These are phyloP conservation scores for Glomus cerebriforme DNA, from an alignment of 192 early-diverging fungal species.

Conservation along the genomic window DNA sequence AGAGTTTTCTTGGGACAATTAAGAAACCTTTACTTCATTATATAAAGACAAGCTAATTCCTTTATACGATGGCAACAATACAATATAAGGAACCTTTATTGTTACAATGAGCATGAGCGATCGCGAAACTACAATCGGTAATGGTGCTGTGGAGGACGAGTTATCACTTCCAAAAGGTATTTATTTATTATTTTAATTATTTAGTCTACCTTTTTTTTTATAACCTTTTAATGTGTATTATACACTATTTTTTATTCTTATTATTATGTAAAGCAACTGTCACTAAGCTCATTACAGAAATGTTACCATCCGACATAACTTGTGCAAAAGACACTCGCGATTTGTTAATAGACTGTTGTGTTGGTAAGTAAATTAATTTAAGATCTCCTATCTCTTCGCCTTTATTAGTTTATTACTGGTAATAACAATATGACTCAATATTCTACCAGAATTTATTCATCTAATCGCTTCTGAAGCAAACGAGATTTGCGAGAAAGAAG, in stretches of 20 bases:
- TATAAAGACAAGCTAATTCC: conserved; percentile 22
- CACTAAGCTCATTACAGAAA: conserved; percentile 93
- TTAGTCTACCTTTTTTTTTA: not conserved
- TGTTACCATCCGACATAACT: conserved; percentile 86
- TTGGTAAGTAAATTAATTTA: conserved; percentile 58
- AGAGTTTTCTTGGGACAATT: conserved; percentile 9
- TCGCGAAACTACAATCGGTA: conserved; percentile 48
- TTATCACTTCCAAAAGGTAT: conserved; percentile 84
- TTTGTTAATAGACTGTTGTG: conserved; percentile 93
- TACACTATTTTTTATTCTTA: not conserved
- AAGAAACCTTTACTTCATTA: conserved; percentile 24
- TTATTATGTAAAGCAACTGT: conserved; percentile 70
- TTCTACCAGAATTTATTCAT: conserved; percentile 86
- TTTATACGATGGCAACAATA: not conserved
- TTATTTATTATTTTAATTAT: not conserved
- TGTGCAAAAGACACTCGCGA: conserved; percentile 97
- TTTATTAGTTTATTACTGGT: not conserved
- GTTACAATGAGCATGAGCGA: conserved; percentile 57
- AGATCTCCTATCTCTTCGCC: not conserved
- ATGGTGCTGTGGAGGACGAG: conserved; percentile 69
- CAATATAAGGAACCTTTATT: not conserved
- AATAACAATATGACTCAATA: not conserved
- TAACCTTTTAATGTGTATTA: not conserved
- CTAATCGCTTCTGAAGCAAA: conserved; percentile 93
- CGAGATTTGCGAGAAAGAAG: conserved; percentile 94